Evolutionary conservation across 306 rosid species (phyloP).

Genomic region (Clitoria ternatea): DNA sequence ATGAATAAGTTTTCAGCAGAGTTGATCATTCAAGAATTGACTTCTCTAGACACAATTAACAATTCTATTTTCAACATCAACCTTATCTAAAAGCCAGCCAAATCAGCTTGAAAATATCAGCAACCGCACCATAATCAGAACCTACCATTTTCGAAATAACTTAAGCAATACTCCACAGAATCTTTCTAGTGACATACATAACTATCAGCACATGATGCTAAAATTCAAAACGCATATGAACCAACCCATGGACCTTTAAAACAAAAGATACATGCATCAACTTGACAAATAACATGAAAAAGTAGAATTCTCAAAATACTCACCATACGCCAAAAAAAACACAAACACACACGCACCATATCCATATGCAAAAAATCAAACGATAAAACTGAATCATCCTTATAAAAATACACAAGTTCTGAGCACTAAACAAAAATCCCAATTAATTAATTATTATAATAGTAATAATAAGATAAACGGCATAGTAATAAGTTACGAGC

Average conservation of each 20-base stretch:
- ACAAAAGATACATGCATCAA: neutral
- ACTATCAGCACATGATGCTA: neutral
- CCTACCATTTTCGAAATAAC: slow-evolving; percentile 2
- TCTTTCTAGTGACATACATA: neutral
- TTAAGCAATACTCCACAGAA: slow-evolving; percentile 1
- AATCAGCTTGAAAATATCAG: slow-evolving; percentile 11
- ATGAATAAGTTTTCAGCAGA: slow-evolving; percentile 31
- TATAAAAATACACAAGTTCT: neutral
- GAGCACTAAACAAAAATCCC: neutral
- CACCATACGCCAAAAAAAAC: neutral
- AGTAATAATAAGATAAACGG: neutral
- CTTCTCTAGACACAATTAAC: neutral
- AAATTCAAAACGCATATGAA: slow-evolving; percentile 6
- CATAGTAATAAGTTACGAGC: neutral
- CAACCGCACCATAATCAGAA: neutral
- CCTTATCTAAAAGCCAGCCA: neutral
- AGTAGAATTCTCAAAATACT: neutral
- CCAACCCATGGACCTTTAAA: neutral
- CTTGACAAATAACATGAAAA: neutral
- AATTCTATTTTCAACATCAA: neutral
- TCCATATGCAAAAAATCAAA: neutral
- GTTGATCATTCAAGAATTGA: slow-evolving; percentile 1
- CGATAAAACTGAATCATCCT: neutral
- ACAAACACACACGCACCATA: too few species aligned
- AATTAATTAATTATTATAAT: neutral